Conservation (phyloP, 257 asterid species). For the Penstemon barbatus region DNA sequence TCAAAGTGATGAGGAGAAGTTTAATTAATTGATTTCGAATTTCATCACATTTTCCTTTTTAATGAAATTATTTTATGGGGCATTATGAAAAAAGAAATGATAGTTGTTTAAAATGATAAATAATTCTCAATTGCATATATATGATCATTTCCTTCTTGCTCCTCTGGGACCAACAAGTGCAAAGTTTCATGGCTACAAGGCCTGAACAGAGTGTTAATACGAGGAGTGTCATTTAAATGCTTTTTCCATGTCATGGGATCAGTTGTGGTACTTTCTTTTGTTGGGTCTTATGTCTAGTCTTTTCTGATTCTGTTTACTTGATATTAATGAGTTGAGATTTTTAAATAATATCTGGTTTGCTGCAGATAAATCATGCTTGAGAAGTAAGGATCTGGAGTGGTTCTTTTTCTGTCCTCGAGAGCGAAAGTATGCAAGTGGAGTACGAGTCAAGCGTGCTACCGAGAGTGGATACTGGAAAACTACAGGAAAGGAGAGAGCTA, state of each 20-base stretch:
- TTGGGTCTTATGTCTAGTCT: background rate
- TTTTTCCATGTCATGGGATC: background rate
- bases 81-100: too few relatives aligned
- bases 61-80: too few relatives aligned
- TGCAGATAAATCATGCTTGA: constrained; percentile 69
- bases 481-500: constrained; percentile 69
- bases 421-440: constrained; percentile 76
- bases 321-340: background rate
- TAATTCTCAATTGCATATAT: too few relatives aligned
- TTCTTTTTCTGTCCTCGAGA: constrained; percentile 89
- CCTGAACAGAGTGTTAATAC: background rate
- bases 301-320: background rate
- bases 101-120: too few relatives aligned
- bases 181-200: background rate
- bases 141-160: too few relatives aligned
- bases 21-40: background rate
- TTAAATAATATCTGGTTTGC: background rate
- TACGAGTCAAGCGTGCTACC: constrained; percentile 75
- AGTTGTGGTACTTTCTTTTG: background rate
- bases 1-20: background rate
- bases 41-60: background rate
- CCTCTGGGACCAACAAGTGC: too few relatives aligned
- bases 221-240: too few relatives aligned
- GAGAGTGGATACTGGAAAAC: constrained; percentile 87
- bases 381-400: constrained; percentile 80